phyloP scores from a whole-genome alignment of 2,329 filamentous ascomycete species.

The Talaromyces sp. region DNA sequence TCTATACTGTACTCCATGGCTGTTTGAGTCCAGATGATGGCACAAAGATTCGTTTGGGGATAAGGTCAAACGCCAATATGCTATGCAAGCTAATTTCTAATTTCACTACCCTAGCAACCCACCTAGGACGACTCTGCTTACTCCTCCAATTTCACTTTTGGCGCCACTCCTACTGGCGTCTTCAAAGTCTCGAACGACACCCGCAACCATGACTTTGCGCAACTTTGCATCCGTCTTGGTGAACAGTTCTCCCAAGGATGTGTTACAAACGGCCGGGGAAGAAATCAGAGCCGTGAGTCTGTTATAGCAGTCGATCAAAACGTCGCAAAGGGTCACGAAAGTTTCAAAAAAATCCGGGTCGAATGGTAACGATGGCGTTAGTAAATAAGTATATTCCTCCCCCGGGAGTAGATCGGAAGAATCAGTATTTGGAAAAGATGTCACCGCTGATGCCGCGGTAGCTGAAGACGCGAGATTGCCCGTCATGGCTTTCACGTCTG shows the following conservation, averaged over 20 bases:
- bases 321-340: constrained; percentile 91
- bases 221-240: constrained; percentile 82
- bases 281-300: constrained; percentile 70
- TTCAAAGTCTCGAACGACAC: constrained; percentile 88
- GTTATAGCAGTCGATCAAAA: constrained; percentile 87
- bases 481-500: constrained; percentile 46
- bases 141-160: constrained; percentile 75
- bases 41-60: neutral
- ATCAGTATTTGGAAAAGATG: constrained; percentile 46
- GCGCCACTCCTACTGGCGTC: constrained; percentile 72
- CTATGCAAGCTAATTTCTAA: constrained; percentile 7
- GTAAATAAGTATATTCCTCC: constrained; percentile 80
- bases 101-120: constrained; percentile 62
- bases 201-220: constrained; percentile 82
- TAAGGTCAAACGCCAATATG: constrained; percentile 4
- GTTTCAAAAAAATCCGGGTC: constrained; percentile 97
- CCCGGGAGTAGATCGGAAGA: constrained; percentile 65
- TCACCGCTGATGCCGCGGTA: constrained; percentile 36
- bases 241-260: constrained; percentile 75
- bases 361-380: constrained; percentile 90
- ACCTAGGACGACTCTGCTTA: constrained; percentile 84
- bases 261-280: constrained; percentile 68
- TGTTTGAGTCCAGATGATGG: neutral
- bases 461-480: constrained; percentile 39
- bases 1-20: neutral